A percentile compares a stretch with the other conserved stretches of the same genome.
Conservation (phyloP, 163 green algal genomes). For the Botryococcus braunii region DNA sequence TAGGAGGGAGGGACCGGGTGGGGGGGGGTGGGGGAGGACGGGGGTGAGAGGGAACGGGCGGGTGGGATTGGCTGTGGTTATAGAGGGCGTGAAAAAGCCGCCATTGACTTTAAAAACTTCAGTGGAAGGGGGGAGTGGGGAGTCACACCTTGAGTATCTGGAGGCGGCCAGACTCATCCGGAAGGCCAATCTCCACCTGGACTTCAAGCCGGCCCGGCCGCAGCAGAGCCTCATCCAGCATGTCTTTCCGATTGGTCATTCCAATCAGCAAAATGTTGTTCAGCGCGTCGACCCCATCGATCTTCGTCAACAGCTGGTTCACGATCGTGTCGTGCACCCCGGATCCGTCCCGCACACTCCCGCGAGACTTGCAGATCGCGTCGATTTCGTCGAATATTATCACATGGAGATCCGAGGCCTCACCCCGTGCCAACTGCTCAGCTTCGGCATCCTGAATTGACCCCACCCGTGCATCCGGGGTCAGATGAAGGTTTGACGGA, state of each 20-base stretch:
- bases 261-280: slow-evolving; percentile 99
- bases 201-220: slow-evolving; percentile 91
- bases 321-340: slow-evolving; percentile 97
- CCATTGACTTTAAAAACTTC: no score
- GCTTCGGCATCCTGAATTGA: slow-evolving; percentile 89
- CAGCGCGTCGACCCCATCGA: slow-evolving; percentile 95
- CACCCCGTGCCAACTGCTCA: slow-evolving; percentile 64
- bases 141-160: slow-evolving; percentile 82
- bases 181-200: slow-evolving; percentile 97
- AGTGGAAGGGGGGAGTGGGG: no score
- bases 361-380: slow-evolving; percentile 93
- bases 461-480: no score
- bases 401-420: slow-evolving; percentile 88
- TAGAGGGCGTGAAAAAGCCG: no score
- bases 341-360: slow-evolving; percentile 50
- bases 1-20: no score
- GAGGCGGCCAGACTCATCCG: slow-evolving; percentile 82
- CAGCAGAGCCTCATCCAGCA: slow-evolving; percentile 89
- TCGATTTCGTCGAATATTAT: slow-evolving; percentile 99
- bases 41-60: no score
- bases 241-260: slow-evolving; percentile 25
- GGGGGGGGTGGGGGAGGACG: no score
- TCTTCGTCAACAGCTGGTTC: slow-evolving; percentile 99
- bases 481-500: no score
- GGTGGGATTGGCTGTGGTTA: no score